These are phyloP conservation scores for Silene uniflora DNA, from an alignment of 148 eudicot species.

Conservation along the genomic window DNA sequence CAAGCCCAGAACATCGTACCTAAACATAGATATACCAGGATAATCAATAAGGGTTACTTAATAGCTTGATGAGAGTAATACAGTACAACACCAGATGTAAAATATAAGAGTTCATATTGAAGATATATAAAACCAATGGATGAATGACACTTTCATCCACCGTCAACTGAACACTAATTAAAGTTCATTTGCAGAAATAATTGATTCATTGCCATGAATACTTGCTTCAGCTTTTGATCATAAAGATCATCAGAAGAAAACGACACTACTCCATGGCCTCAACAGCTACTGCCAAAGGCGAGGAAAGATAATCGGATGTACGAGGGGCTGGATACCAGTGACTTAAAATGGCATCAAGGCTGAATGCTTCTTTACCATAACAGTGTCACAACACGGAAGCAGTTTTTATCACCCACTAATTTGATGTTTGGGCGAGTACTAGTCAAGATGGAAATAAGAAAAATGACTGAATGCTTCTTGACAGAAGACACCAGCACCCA, in stretches of 20 bases:
- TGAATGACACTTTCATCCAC: neutral
- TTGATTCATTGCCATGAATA: neutral
- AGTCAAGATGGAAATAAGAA: too few species aligned
- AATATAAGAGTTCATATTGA: neutral
- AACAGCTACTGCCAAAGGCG: neutral
- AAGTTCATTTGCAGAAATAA: neutral
- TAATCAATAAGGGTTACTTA: slow-evolving; percentile 4
- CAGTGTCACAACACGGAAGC: too few species aligned
- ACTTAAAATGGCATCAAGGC: too few species aligned
- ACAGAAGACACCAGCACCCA: neutral
- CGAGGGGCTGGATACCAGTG: neutral
- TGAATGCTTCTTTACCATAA: too few species aligned
- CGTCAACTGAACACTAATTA: neutral
- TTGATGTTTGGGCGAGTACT: too few species aligned
- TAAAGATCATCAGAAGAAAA: neutral
- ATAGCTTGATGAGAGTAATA: neutral
- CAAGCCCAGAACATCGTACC: slow-evolving; percentile 90
- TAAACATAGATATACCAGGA: slow-evolving; percentile 24
- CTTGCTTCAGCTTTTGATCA: neutral
- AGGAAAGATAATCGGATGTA: neutral
- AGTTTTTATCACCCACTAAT: too few species aligned
- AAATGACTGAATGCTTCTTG: too few species aligned
- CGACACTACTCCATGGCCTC: neutral
- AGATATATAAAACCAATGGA: neutral
- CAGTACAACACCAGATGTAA: neutral